phyloP scores from a whole-genome alignment of 306 rosid genomes.

The Rosa multiflora region DNA sequence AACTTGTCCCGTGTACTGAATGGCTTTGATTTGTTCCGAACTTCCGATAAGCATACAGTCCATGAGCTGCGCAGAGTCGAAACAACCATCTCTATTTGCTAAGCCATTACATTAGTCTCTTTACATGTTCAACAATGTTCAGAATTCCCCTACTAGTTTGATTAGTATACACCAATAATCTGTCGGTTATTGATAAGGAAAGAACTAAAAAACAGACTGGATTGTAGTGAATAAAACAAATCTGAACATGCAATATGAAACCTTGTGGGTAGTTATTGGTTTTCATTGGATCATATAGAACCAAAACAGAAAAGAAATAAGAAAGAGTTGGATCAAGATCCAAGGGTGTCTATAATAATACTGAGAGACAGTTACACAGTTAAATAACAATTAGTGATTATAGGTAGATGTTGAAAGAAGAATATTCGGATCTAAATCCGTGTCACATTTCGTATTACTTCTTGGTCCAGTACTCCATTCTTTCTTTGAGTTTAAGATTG shows the following conservation, averaged over 20 bases:
- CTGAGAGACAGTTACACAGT: neutral
- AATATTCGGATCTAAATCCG: slow-evolving; percentile 3
- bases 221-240: neutral
- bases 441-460: neutral
- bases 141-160: neutral
- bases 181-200: neutral
- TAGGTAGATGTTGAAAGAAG: neutral
- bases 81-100: no score
- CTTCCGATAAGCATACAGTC: neutral
- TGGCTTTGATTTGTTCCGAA: neutral
- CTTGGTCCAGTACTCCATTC: no score
- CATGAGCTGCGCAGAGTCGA: neutral
- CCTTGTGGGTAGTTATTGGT: neutral
- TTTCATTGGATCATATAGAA: slow-evolving; percentile 1
- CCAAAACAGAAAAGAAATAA: neutral
- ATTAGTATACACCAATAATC: no score
- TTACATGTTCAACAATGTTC: neutral
- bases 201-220: neutral
- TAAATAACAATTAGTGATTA: neutral
- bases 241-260: neutral
- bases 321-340: slow-evolving; percentile 15
- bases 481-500: neutral
- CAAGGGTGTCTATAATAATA: neutral
- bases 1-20: neutral
- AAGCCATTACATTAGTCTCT: neutral